Conservation (phyloP, 192 early-diverging fungal species). For the Coemansia sp. region DNA sequence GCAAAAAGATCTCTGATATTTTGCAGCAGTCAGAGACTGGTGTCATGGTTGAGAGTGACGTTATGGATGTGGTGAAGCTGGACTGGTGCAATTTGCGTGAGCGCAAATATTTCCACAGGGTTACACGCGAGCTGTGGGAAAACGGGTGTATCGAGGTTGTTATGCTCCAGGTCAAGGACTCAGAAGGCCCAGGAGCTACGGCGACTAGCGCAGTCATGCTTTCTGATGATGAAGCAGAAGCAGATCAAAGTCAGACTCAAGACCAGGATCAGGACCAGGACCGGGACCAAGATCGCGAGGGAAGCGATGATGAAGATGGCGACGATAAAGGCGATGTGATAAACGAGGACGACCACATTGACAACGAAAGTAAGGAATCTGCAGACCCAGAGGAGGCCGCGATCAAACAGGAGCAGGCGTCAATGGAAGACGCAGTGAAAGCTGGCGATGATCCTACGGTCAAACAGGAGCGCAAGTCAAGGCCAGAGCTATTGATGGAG, state of each 20-base stretch:
- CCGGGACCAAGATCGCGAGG: neutral
- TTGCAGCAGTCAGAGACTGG: conserved; percentile 14
- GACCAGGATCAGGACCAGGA: neutral
- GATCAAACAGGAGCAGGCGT: neutral
- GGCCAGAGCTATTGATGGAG: neutral
- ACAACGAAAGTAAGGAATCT: neutral
- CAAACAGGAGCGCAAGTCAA: neutral
- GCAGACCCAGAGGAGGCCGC: neutral
- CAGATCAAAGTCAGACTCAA: neutral
- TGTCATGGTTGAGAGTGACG: conserved; percentile 41
- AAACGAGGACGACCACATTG: neutral
- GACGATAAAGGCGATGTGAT: neutral
- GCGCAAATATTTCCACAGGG: conserved; percentile 37
- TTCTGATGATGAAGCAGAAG: neutral
- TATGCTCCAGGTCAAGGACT: conserved; percentile 25
- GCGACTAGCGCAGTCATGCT: neutral
- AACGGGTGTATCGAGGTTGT: conserved; percentile 24
- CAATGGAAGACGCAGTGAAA: no score
- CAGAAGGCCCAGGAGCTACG: neutral
- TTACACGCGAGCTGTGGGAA: conserved; percentile 13
- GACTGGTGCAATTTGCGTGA: conserved; percentile 22
- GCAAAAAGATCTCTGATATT: conserved; percentile 19
- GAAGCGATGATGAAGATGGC: neutral
- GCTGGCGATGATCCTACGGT: no score
- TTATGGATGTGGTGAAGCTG: conserved; percentile 29